Evolutionary conservation across 2,329 filamentous ascomycete species (phyloP), one percentile per base, ranked within the genome.

Genomic region (Fusarium coicis): DNA sequence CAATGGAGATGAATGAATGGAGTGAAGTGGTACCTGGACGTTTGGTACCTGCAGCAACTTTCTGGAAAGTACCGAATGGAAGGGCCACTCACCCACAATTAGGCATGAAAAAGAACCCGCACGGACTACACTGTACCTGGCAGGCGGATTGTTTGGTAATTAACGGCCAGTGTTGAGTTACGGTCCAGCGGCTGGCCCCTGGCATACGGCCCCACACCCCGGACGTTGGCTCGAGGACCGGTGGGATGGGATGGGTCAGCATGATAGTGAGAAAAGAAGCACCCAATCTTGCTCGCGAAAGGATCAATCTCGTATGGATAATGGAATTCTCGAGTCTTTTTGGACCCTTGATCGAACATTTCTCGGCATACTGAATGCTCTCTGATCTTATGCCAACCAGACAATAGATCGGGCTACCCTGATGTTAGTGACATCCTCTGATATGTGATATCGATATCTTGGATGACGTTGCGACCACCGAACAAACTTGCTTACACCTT

Each of bases 131-230:
- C 42, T 47, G 60, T 62, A 44, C 50, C 58, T 62, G 50, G 50
- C 32, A 66, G 65, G 63, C 72, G 47, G 26, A 54, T 59, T 59
- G 43, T 56, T 63, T 67, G 62, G 46, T 63, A 67, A 69, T 69
- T 65, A 58, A 71, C 56, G 49, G 50, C 50, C 60, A 70, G 63
- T 61, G 64, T 73, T 68, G 59, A 72, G 58, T 65, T 57, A 54
- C 66, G 57, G 54, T 67, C 52, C 57, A 61, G 66, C 60, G 67
- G 70, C 66, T 74, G 63, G 61, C 54, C 72, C 74, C 73, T 68
- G 62, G 64, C 64, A 68, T 34, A 61, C 73, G 74, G 76, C 76
- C 76, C 76, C 75, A 77, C 74, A 66, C 73, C 65, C 76, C 76
- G 76, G 69, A 67, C 66, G 71, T 68, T 78, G 69, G 74, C 63